Evolutionary conservation across 257 asterid species (phyloP).

Genomic region (Marsdenia floribunda): DNA sequence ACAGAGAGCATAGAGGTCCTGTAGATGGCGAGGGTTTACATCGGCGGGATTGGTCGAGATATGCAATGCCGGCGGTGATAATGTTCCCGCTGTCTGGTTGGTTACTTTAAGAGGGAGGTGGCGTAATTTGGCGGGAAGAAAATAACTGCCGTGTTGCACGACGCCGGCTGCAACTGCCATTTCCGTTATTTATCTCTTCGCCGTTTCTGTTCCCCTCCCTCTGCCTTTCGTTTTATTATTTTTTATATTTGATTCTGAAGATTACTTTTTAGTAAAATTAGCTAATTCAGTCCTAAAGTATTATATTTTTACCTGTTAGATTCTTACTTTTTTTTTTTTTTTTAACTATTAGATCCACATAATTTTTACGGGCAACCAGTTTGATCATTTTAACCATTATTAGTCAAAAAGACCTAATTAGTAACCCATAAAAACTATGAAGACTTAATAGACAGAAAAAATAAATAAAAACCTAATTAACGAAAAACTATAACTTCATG

Average conservation of each 20-base stretch:
- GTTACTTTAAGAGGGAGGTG: slow-evolving; percentile 27
- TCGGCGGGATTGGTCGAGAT: slow-evolving; percentile 59
- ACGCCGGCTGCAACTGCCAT: slow-evolving; percentile 60
- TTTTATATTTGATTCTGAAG: not conserved
- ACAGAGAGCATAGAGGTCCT: slow-evolving; percentile 59
- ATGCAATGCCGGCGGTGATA: slow-evolving; percentile 46
- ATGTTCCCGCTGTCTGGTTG: slow-evolving; percentile 17
- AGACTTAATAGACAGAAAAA: no score
- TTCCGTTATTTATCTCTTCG: not conserved
- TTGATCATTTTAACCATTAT: no score
- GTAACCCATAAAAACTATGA: no score
- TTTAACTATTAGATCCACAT: no score
- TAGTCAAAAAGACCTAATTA: no score
- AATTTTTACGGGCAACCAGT: no score
- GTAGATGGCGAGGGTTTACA: slow-evolving; percentile 44
- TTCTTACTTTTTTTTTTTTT: no score
- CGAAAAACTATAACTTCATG: no score
- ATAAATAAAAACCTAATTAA: no score
- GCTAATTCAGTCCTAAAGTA: no score
- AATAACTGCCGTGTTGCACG: slow-evolving; percentile 33
- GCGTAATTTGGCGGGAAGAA: slow-evolving; percentile 44
- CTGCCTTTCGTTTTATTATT: not conserved
- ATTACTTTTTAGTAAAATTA: not conserved
- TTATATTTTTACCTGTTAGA: no score
- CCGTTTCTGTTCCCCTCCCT: not conserved